phyloP scores from a whole-genome alignment of 2,329 filamentous ascomycete species.

The Simplicillium aogashimaense region DNA sequence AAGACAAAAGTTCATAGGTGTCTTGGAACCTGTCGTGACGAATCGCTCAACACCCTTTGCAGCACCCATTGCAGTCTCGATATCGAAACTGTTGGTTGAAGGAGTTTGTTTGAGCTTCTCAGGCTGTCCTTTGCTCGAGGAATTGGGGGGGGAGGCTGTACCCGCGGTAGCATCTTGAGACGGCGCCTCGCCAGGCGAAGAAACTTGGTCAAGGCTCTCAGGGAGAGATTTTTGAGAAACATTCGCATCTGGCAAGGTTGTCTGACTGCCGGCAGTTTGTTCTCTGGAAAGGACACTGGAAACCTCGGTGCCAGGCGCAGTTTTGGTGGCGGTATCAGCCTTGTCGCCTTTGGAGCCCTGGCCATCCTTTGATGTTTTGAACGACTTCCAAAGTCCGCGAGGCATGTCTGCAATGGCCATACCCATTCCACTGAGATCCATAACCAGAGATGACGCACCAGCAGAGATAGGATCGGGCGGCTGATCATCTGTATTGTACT shows the following conservation, averaged over 20 bases:
- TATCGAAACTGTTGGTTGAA: slow-evolving; percentile 15
- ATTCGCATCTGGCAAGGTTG: neutral
- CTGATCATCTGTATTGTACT: slow-evolving; percentile 71
- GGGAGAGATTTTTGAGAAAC: neutral
- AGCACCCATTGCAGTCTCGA: slow-evolving; percentile 53
- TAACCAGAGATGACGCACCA: slow-evolving; percentile 67
- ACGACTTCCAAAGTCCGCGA: slow-evolving; percentile 40
- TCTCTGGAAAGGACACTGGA: neutral
- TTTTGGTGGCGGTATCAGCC: neutral
- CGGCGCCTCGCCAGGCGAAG: neutral
- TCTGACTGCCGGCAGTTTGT: neutral
- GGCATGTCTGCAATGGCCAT: slow-evolving; percentile 74
- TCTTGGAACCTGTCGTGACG: slow-evolving; percentile 63
- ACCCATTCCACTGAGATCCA: slow-evolving; percentile 70
- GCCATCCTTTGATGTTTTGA: slow-evolving; percentile 12
- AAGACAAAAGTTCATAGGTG: slow-evolving; percentile 77
- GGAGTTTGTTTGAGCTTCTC: neutral
- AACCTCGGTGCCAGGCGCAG: neutral
- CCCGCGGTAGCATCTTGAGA: neutral
- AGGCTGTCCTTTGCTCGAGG: neutral
- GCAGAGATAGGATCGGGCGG: slow-evolving; percentile 73
- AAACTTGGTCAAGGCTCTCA: neutral
- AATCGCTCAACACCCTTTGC: slow-evolving; percentile 62
- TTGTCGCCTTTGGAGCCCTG: neutral
- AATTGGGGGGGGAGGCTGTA: neutral